Conservation (phyloP, 2,329 filamentous ascomycete genomes). For the Didymella exigua region DNA sequence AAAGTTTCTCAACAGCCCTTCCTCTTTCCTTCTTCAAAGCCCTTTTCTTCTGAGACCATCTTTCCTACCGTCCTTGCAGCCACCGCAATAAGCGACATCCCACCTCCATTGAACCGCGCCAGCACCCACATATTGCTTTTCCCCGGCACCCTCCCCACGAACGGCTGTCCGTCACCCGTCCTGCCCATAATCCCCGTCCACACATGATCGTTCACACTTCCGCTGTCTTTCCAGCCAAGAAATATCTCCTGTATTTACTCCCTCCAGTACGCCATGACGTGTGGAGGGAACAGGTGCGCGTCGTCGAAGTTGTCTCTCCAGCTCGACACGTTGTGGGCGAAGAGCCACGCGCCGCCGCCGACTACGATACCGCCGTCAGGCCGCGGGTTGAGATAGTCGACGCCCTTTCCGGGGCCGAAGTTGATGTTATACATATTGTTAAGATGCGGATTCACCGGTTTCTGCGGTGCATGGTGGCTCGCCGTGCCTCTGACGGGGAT, state of each 20-base stretch:
- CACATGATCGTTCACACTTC: constrained; percentile 44
- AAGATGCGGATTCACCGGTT: constrained; percentile 26
- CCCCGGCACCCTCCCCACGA: constrained; percentile 53
- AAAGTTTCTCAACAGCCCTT: constrained; percentile 47
- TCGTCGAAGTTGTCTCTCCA: constrained; percentile 59
- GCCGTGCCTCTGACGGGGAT: constrained; percentile 43
- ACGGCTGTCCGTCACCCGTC: constrained; percentile 50
- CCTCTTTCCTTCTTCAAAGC: constrained; percentile 37
- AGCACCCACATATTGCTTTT: constrained; percentile 51
- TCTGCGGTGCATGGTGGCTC: constrained; percentile 21
- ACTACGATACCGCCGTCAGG: constrained; percentile 21
- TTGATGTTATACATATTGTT: constrained; percentile 37
- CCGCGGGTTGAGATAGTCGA: constrained; percentile 23
- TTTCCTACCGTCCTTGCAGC: constrained; percentile 49
- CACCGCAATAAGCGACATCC: constrained; percentile 57
- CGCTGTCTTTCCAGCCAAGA: constrained; percentile 55
- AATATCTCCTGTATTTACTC: constrained; percentile 58
- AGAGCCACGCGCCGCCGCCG: constrained; percentile 48
- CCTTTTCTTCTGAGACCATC: constrained; percentile 46
- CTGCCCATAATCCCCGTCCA: constrained; percentile 54
- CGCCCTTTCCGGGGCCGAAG: constrained; percentile 12
- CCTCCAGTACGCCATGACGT: constrained; percentile 53
- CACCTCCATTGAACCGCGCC: constrained; percentile 59
- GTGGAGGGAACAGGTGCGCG: constrained; percentile 49
- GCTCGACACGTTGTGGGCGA: constrained; percentile 38